phyloP scores from a whole-genome alignment of 2,329 filamentous ascomycete species.

The Chaetomium strumarium region DNA sequence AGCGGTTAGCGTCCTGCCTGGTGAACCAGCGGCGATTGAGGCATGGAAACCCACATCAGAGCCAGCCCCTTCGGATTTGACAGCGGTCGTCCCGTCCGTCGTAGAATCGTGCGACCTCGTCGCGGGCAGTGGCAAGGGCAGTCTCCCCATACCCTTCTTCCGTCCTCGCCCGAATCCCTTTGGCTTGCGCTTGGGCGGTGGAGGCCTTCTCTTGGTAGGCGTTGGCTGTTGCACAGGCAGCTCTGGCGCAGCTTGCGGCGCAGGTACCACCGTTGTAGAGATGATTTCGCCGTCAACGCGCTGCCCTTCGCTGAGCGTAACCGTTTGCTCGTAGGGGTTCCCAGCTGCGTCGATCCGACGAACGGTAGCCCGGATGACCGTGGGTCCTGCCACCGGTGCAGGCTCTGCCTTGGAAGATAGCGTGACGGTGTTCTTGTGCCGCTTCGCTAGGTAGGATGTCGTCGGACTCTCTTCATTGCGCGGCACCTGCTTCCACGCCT shows the following conservation, averaged over 20 bases:
- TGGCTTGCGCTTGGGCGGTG: conserved; percentile 73
- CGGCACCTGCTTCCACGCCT: conserved; percentile 56
- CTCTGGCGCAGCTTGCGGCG: conserved; percentile 52
- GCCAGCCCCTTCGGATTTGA: conserved; percentile 34
- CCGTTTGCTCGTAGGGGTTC: conserved; percentile 77
- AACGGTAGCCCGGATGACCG: conserved; percentile 72
- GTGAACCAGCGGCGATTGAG: not conserved
- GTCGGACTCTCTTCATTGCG: conserved; percentile 50
- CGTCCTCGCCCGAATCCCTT: conserved; percentile 72
- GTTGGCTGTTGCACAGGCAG: conserved; percentile 39
- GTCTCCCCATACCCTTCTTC: conserved; percentile 62
- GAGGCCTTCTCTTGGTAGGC: conserved; percentile 55
- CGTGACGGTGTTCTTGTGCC: conserved; percentile 55
- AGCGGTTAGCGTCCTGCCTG: conserved; percentile 12
- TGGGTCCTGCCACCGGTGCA: conserved; percentile 45
- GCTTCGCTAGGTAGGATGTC: conserved; percentile 53
- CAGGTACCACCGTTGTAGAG: conserved; percentile 49
- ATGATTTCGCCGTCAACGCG: conserved; percentile 76
- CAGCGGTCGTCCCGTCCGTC: conserved; percentile 31
- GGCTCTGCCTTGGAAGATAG: conserved; percentile 47
- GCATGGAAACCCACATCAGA: conserved; percentile 33
- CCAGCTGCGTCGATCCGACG: conserved; percentile 71
- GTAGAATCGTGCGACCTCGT: conserved; percentile 33
- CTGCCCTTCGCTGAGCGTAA: conserved; percentile 75
- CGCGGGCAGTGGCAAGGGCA: conserved; percentile 33